These are phyloP conservation scores for Cyberlindnera subsufficiens DNA, from an alignment of 805 yeast genomes.

Conservation along the genomic window DNA sequence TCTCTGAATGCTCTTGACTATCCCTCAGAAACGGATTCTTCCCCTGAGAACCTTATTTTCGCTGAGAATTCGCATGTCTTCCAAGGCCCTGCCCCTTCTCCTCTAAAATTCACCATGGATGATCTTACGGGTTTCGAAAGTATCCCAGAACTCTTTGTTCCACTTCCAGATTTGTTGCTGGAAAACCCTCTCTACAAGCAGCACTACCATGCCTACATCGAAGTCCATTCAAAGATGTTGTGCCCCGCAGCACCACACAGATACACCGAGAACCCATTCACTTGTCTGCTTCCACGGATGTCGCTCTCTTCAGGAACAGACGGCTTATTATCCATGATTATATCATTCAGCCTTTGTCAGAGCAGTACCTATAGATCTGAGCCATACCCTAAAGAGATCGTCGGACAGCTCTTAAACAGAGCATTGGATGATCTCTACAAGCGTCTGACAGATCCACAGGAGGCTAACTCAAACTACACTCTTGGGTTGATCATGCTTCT, in stretches of 20 bases:
- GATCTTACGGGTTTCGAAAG: conserved; percentile 12
- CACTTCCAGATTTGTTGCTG: conserved; percentile 55
- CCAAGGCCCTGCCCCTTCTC: not conserved
- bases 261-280: conserved; percentile 61
- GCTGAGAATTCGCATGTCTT: conserved; percentile 8
- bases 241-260: conserved; percentile 59
- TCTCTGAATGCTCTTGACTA: not conserved
- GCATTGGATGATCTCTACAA: conserved; percentile 52
- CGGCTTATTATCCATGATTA: conserved; percentile 47
- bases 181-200: conserved; percentile 57
- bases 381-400: conserved; percentile 28
- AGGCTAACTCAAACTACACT: conserved; percentile 60
- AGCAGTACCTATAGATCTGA: conserved; percentile 16
- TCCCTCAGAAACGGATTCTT: conserved; percentile 2
- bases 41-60: conserved; percentile 7
- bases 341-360: conserved; percentile 46
- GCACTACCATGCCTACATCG: conserved; percentile 56
- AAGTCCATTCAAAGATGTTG: conserved; percentile 52
- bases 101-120: not conserved
- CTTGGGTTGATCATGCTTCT: conserved; percentile 56
- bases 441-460: conserved; percentile 42
- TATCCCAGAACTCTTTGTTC: conserved; percentile 18
- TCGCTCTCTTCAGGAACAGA: conserved; percentile 54
- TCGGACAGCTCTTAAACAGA: conserved; percentile 48
- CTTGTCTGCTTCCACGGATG: conserved; percentile 57